These are phyloP conservation scores for Ceratobasidium theobromae DNA, from an alignment of 1,284 basidiomycete species.

Conservation along the genomic window DNA sequence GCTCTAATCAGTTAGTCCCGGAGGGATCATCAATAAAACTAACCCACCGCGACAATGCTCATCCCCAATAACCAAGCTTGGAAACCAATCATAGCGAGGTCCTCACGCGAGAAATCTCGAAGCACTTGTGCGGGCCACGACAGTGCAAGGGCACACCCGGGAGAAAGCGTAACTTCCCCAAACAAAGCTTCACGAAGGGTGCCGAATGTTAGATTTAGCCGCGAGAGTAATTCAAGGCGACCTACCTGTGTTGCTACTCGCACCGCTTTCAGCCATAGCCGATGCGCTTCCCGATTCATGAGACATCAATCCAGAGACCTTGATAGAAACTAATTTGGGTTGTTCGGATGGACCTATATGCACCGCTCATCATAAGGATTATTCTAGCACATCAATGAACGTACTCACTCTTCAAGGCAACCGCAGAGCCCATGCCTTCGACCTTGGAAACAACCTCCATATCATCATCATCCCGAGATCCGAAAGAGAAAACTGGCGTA, in stretches of 20 bases:
- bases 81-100: conserved; percentile 72
- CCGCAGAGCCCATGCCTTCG: not conserved
- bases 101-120: conserved; percentile 70
- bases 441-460: no score
- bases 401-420: not conserved
- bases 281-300: not conserved
- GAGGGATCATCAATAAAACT: not conserved
- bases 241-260: not conserved
- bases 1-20: no score
- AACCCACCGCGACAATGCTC: conserved; percentile 62
- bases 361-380: not conserved
- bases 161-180: conserved; percentile 14
- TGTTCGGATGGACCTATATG: not conserved
- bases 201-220: no score
- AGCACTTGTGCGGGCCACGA: conserved; percentile 16
- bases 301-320: not conserved
- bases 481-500: not conserved
- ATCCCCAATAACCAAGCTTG: conserved; percentile 79
- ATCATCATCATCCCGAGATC: not conserved
- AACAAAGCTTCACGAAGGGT: not conserved
- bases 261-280: not conserved
- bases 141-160: conserved; percentile 12
- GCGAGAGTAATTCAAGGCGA: not conserved
- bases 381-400: not conserved
- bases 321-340: conserved; percentile 1